phyloP scores from a whole-genome alignment of 805 yeast species.

The Zygosaccharomyces gambellarensis region DNA sequence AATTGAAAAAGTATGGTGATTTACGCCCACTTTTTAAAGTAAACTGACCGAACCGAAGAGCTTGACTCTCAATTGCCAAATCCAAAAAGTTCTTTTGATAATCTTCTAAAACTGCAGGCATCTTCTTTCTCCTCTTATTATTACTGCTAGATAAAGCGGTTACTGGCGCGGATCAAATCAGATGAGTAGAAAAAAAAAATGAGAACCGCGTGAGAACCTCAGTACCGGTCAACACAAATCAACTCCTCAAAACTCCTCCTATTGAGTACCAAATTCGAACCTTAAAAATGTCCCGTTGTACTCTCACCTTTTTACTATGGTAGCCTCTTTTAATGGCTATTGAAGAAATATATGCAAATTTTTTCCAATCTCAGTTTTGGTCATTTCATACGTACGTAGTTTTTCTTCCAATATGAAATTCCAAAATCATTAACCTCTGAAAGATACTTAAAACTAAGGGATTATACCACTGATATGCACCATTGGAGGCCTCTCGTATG shows the following conservation, averaged over 20 bases:
- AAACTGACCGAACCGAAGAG: conserved; percentile 82
- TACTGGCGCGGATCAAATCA: background rate
- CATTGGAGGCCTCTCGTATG: background rate
- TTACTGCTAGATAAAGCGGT: background rate
- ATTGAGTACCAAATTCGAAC: background rate
- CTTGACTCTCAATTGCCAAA: conserved; percentile 74
- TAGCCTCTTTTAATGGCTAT: background rate
- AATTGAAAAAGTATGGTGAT: conserved; percentile 95
- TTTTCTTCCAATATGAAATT: background rate
- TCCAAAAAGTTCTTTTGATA: conserved; percentile 69
- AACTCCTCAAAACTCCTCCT: conserved; percentile 3
- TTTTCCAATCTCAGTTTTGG: background rate
- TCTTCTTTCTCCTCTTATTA: conserved; percentile 1
- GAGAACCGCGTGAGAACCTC: conserved; percentile 5
- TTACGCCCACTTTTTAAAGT: conserved; percentile 86
- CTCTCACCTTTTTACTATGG: background rate
- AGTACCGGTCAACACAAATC: conserved; percentile 3
- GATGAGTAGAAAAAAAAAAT: background rate
- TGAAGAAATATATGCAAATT: conserved; percentile 1
- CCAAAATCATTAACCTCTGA: background rate
- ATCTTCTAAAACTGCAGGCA: conserved; percentile 35
- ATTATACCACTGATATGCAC: background rate
- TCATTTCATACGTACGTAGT: background rate
- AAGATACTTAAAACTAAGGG: background rate
- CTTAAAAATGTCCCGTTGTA: background rate